Evolutionary conservation across 164 flowering plant species (phyloP).

Genomic region (Paratinospora sagittata): DNA sequence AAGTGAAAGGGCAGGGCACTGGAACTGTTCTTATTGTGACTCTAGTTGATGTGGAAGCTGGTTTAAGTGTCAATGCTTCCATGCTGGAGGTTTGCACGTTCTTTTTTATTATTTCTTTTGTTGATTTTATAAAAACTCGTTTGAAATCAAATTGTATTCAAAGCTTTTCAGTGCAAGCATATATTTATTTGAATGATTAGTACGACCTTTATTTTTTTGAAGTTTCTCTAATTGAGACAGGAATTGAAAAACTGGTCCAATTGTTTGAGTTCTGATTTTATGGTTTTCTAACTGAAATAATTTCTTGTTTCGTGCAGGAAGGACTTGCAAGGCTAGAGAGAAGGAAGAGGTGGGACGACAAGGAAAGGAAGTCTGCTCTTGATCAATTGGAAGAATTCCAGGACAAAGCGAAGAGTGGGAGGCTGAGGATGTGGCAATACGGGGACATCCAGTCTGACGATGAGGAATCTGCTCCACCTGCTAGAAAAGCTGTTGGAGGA

Average conservation of each 20-base stretch:
- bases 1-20: conserved; percentile 91
- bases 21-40: conserved; percentile 69
- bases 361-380: conserved; percentile 53
- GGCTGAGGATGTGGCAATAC: conserved; percentile 84
- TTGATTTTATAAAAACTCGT: too few species aligned
- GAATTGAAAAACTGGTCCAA: too few species aligned
- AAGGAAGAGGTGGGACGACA: conserved; percentile 66
- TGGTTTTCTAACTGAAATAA: neutral
- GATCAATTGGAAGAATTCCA: conserved; percentile 73
- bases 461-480: conserved; percentile 64
- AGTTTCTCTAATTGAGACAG: neutral
- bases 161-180: too few species aligned
- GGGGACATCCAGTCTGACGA: conserved; percentile 94
- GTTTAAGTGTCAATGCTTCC: conserved; percentile 64
- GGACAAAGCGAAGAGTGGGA: conserved; percentile 48
- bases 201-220: neutral
- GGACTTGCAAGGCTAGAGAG: conserved; percentile 91
- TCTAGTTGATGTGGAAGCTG: conserved; percentile 59
- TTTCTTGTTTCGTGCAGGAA: conserved; percentile 42
- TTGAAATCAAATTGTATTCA: too few species aligned
- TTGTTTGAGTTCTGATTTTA: too few species aligned
- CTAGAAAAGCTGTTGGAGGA: conserved; percentile 60
- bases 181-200: too few species aligned
- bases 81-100: conserved; percentile 61
- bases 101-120: neutral